Evolutionary conservation across 176 grass and related monocot genomes (phyloP).

Genomic region (Lolium multiflorum): DNA sequence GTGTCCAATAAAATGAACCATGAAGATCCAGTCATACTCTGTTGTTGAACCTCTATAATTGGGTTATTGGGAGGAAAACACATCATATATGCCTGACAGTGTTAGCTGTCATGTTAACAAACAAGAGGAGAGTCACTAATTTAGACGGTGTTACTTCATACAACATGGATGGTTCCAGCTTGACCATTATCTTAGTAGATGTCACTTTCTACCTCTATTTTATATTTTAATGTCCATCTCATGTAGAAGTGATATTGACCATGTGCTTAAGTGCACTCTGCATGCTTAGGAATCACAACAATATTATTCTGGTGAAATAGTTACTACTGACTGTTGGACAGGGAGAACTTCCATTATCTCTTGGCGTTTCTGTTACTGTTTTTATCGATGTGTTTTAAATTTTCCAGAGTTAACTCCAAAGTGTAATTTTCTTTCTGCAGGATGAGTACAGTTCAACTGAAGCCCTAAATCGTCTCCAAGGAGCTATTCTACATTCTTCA

Average conservation of each 20-base stretch:
- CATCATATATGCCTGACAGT: not conserved
- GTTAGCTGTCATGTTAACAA: conserved; percentile 18
- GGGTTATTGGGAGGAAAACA: conserved; percentile 1
- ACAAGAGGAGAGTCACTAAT: not conserved
- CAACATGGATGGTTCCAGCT: not conserved
- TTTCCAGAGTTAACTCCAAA: not conserved
- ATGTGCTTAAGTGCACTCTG: not conserved
- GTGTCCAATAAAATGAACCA: not conserved
- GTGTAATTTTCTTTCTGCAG: conserved; percentile 47
- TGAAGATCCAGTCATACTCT: not conserved
- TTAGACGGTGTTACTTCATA: not conserved
- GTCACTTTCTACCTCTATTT: not conserved
- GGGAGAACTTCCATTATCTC: conserved; percentile 14
- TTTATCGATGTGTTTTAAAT: not conserved
- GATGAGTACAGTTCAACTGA: conserved; percentile 76
- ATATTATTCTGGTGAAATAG: not conserved
- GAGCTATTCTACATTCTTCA: conserved; percentile 77
- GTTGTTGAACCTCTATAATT: not conserved
- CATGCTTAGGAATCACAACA: not conserved
- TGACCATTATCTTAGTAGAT: not conserved
- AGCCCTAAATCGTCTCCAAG: conserved; percentile 85
- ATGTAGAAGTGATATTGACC: conserved; percentile 1
- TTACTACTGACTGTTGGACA: conserved; percentile 2
- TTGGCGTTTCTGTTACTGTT: not conserved
- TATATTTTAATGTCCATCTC: not conserved